Conservation (phyloP, 1,139 yeast species). For the Hansenula sp. region DNA sequence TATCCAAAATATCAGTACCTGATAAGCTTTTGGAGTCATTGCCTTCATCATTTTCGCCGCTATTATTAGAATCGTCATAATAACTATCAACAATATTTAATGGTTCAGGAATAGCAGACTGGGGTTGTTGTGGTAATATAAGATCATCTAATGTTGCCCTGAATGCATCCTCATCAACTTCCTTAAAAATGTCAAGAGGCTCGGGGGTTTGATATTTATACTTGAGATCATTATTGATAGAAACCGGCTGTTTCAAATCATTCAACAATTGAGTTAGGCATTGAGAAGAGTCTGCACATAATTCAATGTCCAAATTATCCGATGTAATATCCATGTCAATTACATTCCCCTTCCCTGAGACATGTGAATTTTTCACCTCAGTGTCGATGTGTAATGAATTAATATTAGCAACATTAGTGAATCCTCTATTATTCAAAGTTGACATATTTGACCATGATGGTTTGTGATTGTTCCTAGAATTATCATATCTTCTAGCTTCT, state of each 20-base stretch:
- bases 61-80: constrained; percentile 24
- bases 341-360: constrained; percentile 6
- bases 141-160: neutral
- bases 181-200: constrained; percentile 45
- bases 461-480: constrained; percentile 9
- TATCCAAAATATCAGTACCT: constrained; percentile 25
- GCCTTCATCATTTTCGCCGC: constrained; percentile 2
- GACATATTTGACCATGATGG: constrained; percentile 31
- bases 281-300: constrained; percentile 86
- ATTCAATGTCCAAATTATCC: constrained; percentile 47
- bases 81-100: constrained; percentile 35
- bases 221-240: constrained; percentile 53
- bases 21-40: constrained; percentile 1
- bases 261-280: constrained; percentile 62
- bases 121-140: neutral
- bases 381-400: constrained; percentile 32
- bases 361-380: constrained; percentile 7
- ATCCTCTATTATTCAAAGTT: constrained; percentile 37
- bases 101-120: constrained; percentile 6
- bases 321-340: constrained; percentile 44
- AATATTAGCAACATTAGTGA: constrained; percentile 39
- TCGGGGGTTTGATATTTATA: constrained; percentile 36
- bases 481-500: constrained; percentile 14
- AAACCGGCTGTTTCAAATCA: constrained; percentile 69
- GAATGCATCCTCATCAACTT: constrained; percentile 39